Base-by-base conservation (phyloP, 2,329 filamentous ascomycete genomes). In the Cadophora sp. region DNA sequence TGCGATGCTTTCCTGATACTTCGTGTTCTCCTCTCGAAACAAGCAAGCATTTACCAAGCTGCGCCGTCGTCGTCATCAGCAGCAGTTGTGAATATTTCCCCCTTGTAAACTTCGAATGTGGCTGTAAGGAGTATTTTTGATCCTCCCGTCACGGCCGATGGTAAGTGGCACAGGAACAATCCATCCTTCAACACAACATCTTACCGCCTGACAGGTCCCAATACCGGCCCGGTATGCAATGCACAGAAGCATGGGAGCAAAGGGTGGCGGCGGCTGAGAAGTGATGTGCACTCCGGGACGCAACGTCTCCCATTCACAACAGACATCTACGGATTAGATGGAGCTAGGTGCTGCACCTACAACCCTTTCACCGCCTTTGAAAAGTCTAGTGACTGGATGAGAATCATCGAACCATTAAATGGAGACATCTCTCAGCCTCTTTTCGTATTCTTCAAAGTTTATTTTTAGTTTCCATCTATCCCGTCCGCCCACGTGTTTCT, bases 401-500 rank as follows among this genome's bases (percentile, higher is more conserved):
- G 14, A 53, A 7, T n/a, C 36, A 20, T 22, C 22, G 55, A 58
- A 43, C 33, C 1, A 39, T 43, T 13, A 58, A 3, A 24, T 58
- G 22, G 20, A 43, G n/a, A 14, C n/a, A 18, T 36, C n/a, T 56
- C 30, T 58, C 55, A 43, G 55, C 55, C 55, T 58, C 36, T 24
- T 20, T 39, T 58, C 55, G 55, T 58, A 58, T 58, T 56, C 22
- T 43, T 56, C 20, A 14, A 18, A 41, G 55, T 41, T 58, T 58
- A 58, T 58, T 58, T 58, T 58, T 58, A 58, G 55, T 43, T 58
- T 18, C 33, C 55, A 22, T 24, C 36, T 53, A 24, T 53, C 16
- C 50, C 55, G 33, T 41, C 36, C 33, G 20, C n/a, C 20, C 36
- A 41, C 36, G 55, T 58, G 55, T 11, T 41, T 58, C 9, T 18